A percentile compares a stretch with the other conserved stretches of the same genome.
These are phyloP conservation scores for Hippophae gyantsensis DNA, from an alignment of 306 rosid genomes.

Conservation along the genomic window DNA sequence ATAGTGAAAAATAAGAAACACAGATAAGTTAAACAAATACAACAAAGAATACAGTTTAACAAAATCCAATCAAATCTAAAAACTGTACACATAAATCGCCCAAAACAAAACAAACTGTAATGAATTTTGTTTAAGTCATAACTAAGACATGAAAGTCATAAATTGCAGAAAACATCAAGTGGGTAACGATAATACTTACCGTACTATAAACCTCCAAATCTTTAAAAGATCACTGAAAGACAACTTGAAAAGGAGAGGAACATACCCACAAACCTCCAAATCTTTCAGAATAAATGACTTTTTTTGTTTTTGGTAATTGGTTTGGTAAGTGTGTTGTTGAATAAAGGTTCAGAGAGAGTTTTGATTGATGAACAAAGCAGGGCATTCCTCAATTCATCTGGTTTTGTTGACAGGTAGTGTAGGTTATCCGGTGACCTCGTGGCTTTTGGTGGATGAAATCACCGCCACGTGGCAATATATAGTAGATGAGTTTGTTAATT, in stretches of 20 bases:
- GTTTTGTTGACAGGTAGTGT: not conserved
- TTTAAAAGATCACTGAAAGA: conserved; percentile 20
- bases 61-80: not conserved
- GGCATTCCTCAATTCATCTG: conserved; percentile 14
- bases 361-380: conserved; percentile 15
- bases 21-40: not conserved
- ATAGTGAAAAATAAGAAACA: conserved; percentile 1
- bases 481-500: not conserved
- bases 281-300: conserved; percentile 7
- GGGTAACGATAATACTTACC: conserved; percentile 21
- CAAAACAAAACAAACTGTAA: not conserved
- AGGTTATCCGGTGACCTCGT: conserved; percentile 6
- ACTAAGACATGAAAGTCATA: conserved; percentile 9
- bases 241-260: conserved; percentile 15
- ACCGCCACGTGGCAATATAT: conserved; percentile 2
- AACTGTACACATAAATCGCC: not conserved
- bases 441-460: not conserved
- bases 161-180: not conserved
- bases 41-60: not conserved
- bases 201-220: conserved; percentile 21
- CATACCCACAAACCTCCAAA: conserved; percentile 17
- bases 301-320: not conserved
- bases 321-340: conserved; percentile 4
- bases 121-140: not conserved
- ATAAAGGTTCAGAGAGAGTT: not conserved